Conservation (phyloP, 257 asterid species). For the Jaltomata sinuosa region DNA sequence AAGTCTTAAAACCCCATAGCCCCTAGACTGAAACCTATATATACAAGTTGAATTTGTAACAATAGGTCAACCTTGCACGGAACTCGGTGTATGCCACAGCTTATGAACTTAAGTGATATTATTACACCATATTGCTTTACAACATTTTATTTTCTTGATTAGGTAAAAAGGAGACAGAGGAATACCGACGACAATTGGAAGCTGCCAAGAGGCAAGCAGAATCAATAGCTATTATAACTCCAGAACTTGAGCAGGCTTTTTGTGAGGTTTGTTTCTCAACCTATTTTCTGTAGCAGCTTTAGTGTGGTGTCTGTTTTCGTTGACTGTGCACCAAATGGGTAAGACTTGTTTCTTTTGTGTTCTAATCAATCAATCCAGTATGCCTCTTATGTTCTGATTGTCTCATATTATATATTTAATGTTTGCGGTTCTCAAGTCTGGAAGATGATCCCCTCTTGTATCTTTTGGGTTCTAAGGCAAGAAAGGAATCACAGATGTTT, state of each 20-base stretch:
- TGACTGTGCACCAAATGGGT: background rate
- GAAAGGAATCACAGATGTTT: too few species aligned
- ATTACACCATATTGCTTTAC: background rate
- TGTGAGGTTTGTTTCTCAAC: constrained; percentile 43
- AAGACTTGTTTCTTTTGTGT: background rate
- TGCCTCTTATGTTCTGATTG: constrained; percentile 1
- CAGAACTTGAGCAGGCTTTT: constrained; percentile 63
- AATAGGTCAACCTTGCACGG: background rate
- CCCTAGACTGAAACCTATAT: background rate
- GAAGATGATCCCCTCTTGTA: too few species aligned
- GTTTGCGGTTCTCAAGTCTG: background rate
- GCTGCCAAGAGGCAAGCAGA: constrained; percentile 66
- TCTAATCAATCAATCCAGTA: background rate
- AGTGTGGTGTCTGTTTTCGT: background rate
- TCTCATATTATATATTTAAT: background rate
- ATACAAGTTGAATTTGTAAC: background rate
- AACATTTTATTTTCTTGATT: constrained; percentile 3
- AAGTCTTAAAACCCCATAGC: background rate
- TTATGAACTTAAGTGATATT: background rate
- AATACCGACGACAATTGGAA: constrained; percentile 29
- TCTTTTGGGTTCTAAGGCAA: too few species aligned
- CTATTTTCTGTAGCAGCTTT: background rate
- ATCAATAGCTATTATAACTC: constrained; percentile 56
- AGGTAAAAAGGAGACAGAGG: constrained; percentile 45
- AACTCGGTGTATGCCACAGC: background rate